phyloP scores from a whole-genome alignment of 2,329 filamentous ascomycete genomes.

The Tothia fuscella region DNA sequence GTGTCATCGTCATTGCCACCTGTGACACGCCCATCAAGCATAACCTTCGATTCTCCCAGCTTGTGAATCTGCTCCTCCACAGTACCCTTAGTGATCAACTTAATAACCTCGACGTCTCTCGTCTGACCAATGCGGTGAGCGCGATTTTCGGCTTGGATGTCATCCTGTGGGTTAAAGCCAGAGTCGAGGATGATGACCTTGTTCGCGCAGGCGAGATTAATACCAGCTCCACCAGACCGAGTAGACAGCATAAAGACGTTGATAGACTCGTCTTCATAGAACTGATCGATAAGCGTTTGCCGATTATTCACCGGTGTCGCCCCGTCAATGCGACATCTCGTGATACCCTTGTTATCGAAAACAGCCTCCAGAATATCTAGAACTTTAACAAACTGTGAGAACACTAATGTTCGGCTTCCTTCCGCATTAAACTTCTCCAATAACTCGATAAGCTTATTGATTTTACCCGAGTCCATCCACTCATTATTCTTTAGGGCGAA shows the following conservation, averaged over 20 bases:
- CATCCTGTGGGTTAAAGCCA: slow-evolving; percentile 95
- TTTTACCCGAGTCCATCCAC: slow-evolving; percentile 71
- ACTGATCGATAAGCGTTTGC: slow-evolving; percentile 79
- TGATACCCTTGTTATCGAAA: slow-evolving; percentile 58
- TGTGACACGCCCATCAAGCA: slow-evolving; percentile 65
- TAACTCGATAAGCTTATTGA: slow-evolving; percentile 66
- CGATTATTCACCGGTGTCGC: slow-evolving; percentile 69
- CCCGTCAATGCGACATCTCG: slow-evolving; percentile 79
- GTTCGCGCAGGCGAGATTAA: slow-evolving; percentile 91
- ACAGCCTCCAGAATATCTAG: slow-evolving; percentile 84
- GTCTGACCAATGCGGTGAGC: slow-evolving; percentile 91
- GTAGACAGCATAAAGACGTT: slow-evolving; percentile 89
- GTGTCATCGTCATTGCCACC: slow-evolving; percentile 42
- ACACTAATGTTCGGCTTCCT: slow-evolving; percentile 74
- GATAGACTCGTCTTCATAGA: slow-evolving; percentile 63
- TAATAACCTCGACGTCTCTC: slow-evolving; percentile 77
- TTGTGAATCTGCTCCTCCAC: slow-evolving; percentile 91
- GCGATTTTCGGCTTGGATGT: slow-evolving; percentile 95
- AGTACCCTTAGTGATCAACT: slow-evolving; percentile 67
- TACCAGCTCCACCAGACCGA: slow-evolving; percentile 88
- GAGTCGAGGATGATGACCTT: slow-evolving; percentile 97
- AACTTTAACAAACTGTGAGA: slow-evolving; percentile 85
- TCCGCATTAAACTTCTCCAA: slow-evolving; percentile 61
- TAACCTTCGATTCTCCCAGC: slow-evolving; percentile 84
- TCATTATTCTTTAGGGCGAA: slow-evolving; percentile 48